Evolutionary conservation across 139 green algal species (phyloP).

Genomic region (Microglena sp.): DNA sequence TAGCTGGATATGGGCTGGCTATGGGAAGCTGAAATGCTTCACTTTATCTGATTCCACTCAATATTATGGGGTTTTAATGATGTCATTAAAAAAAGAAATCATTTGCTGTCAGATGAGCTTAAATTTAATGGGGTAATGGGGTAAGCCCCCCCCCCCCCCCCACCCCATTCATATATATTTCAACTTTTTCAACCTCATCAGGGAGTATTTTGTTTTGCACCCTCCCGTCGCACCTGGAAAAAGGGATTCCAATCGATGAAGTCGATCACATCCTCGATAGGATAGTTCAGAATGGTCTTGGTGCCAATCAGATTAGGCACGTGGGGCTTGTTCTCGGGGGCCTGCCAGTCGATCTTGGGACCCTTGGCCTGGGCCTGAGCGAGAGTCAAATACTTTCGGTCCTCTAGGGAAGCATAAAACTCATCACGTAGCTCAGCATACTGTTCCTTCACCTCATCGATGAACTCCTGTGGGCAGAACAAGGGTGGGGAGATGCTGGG

Average conservation of each 20-base stretch:
- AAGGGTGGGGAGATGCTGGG: not conserved
- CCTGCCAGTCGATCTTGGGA: conserved; percentile 73
- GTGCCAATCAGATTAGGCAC: conserved; percentile 66
- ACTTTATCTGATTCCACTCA: too few species aligned
- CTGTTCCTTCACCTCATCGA: conserved; percentile 79
- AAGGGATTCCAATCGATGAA: conserved; percentile 99
- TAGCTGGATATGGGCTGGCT: too few species aligned
- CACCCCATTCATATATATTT: not conserved
- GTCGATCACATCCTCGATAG: conserved; percentile 82
- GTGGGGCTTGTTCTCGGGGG: conserved; percentile 64
- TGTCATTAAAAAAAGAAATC: too few species aligned
- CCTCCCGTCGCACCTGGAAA: conserved; percentile 87
- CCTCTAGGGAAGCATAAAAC: conserved; percentile 93
- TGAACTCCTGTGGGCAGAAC: conserved; percentile 43
- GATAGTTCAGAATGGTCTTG: conserved; percentile 56
- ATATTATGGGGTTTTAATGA: too few species aligned
- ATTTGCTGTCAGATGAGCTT: too few species aligned
- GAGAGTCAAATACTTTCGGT: conserved; percentile 75
- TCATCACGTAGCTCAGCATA: conserved; percentile 91
- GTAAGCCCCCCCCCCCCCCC: too few species aligned
- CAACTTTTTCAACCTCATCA: not conserved
- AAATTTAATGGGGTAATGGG: too few species aligned
- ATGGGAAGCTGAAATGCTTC: too few species aligned
- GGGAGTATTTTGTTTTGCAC: too few species aligned
- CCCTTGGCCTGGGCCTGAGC: conserved; percentile 48